These are phyloP conservation scores for Pyricularia grisea DNA, from an alignment of 2,329 filamentous ascomycete species.

Conservation along the genomic window DNA sequence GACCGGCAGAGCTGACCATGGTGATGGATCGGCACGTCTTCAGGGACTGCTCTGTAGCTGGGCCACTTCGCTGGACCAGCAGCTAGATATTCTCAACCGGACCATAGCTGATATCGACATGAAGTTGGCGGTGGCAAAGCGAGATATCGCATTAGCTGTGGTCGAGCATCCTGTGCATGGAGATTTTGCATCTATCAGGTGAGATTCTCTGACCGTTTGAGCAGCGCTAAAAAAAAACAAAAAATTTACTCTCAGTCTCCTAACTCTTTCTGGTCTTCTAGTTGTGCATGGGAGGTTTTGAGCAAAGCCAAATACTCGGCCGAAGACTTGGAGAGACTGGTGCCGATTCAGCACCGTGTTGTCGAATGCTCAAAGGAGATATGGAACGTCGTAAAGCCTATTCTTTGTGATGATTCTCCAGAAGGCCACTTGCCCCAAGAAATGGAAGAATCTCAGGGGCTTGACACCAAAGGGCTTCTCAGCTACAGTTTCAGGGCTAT, in stretches of 20 bases:
- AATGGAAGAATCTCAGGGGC: slow-evolving; percentile 58
- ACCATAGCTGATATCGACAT: slow-evolving; percentile 53
- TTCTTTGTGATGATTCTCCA: slow-evolving; percentile 88
- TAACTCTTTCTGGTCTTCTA: slow-evolving; percentile 13
- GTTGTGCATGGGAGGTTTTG: slow-evolving; percentile 44
- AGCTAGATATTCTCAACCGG: slow-evolving; percentile 41
- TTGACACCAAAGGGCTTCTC: slow-evolving; percentile 78
- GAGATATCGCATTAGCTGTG: slow-evolving; percentile 57
- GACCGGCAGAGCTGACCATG: slow-evolving; percentile 82
- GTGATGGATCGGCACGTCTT: slow-evolving; percentile 77
- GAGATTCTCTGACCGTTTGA: slow-evolving; percentile 14
- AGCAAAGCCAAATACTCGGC: slow-evolving; percentile 28
- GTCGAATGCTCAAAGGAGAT: slow-evolving; percentile 55
- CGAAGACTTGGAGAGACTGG: slow-evolving; percentile 24
- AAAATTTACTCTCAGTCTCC: no score
- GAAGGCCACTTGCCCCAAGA: slow-evolving; percentile 79
- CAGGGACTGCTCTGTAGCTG: slow-evolving; percentile 61
- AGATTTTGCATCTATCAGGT: slow-evolving; percentile 58
- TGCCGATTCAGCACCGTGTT: slow-evolving; percentile 42
- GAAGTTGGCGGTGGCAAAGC: slow-evolving; percentile 54
- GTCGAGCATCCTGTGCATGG: slow-evolving; percentile 60
- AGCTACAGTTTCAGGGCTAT: slow-evolving; percentile 93
- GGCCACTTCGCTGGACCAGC: slow-evolving; percentile 30
- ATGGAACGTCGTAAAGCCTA: slow-evolving; percentile 66
- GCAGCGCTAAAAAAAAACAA: no score